Percentiles rank a stretch among this genome's conserved stretches.
Evolutionary conservation across 768 basidiomycete genomes (phyloP).

Genomic region (Leccinum olivaceopallidum): DNA sequence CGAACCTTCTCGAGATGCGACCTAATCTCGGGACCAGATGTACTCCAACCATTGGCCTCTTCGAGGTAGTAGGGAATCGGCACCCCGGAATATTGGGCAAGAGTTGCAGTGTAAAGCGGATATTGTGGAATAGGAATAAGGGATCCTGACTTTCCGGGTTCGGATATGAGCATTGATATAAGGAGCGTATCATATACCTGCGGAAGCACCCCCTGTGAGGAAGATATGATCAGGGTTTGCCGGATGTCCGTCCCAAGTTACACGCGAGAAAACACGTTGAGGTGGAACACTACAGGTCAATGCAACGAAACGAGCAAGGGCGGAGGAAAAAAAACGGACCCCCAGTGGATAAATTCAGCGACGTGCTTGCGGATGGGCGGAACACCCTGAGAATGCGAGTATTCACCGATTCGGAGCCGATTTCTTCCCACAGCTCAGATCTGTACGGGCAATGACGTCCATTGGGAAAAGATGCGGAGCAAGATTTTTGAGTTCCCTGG

Average conservation of each 20-base stretch:
- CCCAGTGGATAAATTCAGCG: constrained; percentile 75
- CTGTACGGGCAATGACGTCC: constrained; percentile 84
- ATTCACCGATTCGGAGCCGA: constrained; percentile 89
- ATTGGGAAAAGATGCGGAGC: constrained; percentile 79
- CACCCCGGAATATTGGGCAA: constrained; percentile 81
- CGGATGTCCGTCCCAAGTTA: constrained; percentile 90
- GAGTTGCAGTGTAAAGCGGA: constrained; percentile 93
- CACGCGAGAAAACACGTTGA: not conserved
- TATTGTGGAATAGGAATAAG: constrained; percentile 99
- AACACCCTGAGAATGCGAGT: constrained; percentile 94
- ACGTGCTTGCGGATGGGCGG: constrained; percentile 85
- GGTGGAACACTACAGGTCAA: constrained; percentile 6
- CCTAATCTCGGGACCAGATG: constrained; percentile 67
- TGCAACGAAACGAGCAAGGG: not conserved
- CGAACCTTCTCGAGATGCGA: constrained; percentile 65
- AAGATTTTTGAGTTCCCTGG: constrained; percentile 74
- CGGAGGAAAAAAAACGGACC: constrained; percentile 45
- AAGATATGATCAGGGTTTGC: constrained; percentile 85
- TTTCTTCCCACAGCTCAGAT: constrained; percentile 72
- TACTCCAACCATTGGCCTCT: constrained; percentile 81
- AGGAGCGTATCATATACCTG: constrained; percentile 80
- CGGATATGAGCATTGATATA: constrained; percentile 74
- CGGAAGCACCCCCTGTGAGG: constrained; percentile 92
- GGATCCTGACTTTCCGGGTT: constrained; percentile 63
- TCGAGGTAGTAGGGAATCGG: constrained; percentile 89